phyloP scores from a whole-genome alignment of 106 monocot species.

The Dioscorea alata region DNA sequence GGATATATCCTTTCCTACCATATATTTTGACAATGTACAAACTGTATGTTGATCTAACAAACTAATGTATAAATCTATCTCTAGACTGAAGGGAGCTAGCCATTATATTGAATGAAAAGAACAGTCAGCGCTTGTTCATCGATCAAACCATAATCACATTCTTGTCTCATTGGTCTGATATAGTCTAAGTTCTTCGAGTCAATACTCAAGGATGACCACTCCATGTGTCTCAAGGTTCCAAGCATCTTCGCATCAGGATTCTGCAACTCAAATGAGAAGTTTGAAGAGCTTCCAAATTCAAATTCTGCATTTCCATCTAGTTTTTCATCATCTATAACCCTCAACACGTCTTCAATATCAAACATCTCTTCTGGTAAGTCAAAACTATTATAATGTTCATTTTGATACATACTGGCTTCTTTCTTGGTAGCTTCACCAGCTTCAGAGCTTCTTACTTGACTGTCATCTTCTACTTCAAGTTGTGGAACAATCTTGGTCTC shows the following conservation, averaged over 20 bases:
- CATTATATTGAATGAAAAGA: too few relatives aligned
- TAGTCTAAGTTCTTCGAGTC: too few relatives aligned
- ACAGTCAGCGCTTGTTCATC: too few relatives aligned
- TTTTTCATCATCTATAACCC: conserved; percentile 11
- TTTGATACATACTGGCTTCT: not conserved
- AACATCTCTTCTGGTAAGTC: conserved; percentile 19
- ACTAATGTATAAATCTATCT: too few relatives aligned
- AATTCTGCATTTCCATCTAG: not conserved
- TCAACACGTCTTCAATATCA: conserved; percentile 22
- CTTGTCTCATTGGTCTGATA: too few relatives aligned
- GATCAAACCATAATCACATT: too few relatives aligned
- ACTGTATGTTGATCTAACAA: too few relatives aligned
- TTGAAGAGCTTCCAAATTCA: not conserved
- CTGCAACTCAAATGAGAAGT: conserved; percentile 6
- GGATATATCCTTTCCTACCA: too few relatives aligned
- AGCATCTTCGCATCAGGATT: conserved; percentile 10
- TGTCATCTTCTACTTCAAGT: not conserved
- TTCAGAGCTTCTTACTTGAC: not conserved
- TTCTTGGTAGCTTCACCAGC: not conserved
- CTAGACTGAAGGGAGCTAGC: too few relatives aligned
- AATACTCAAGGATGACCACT: not conserved
- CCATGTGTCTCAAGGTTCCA: conserved; percentile 2
- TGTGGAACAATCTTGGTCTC: conserved; percentile 3
- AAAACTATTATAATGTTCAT: not conserved
- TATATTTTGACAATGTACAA: too few relatives aligned